Percentiles rank a stretch among this genome's conserved stretches.
These are phyloP conservation scores for Hanseniaspora guilliermondii DNA, from an alignment of 805 yeast species.

Conservation along the genomic window DNA sequence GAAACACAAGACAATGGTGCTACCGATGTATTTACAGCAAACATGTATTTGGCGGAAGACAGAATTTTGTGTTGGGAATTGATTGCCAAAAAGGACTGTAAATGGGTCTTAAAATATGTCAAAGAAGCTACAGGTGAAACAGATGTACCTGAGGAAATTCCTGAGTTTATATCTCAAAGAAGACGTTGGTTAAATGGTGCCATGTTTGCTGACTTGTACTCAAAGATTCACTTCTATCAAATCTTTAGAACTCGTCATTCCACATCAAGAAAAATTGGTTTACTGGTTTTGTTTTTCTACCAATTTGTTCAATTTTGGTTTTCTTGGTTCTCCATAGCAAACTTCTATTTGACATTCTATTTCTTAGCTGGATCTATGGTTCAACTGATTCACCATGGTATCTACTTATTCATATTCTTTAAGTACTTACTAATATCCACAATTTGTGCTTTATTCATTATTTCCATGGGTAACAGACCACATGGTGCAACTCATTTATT, in stretches of 20 bases:
- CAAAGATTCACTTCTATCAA: conserved; percentile 72
- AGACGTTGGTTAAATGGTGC: conserved; percentile 99
- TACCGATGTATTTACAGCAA: conserved; percentile 82
- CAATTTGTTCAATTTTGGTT: conserved; percentile 70
- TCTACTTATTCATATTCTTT: conserved; percentile 70
- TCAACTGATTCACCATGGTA: conserved; percentile 51
- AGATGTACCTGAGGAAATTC: conserved; percentile 86
- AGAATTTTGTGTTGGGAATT: conserved; percentile 93
- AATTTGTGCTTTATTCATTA: conserved; percentile 75
- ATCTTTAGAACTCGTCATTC: conserved; percentile 89
- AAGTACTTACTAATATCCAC: conserved; percentile 75
- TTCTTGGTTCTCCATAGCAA: conserved; percentile 85
- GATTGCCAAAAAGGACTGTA: conserved; percentile 69
- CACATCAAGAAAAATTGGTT: conserved; percentile 57
- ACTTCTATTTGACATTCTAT: conserved; percentile 84
- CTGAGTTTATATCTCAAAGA: conserved; percentile 92
- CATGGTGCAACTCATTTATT: conserved; percentile 84
- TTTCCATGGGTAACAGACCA: conserved; percentile 94
- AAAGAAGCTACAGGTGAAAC: conserved; percentile 91
- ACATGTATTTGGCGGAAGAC: conserved; percentile 95
- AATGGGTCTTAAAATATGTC: conserved; percentile 86
- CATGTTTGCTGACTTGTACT: conserved; percentile 85
- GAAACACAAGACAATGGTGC: conserved; percentile 47
- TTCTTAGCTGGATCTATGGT: conserved; percentile 78
- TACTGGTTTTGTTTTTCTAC: conserved; percentile 80